These are phyloP conservation scores for Globisporangium barbulae DNA, from an alignment of 352 stramenopile species.

Conservation along the genomic window DNA sequence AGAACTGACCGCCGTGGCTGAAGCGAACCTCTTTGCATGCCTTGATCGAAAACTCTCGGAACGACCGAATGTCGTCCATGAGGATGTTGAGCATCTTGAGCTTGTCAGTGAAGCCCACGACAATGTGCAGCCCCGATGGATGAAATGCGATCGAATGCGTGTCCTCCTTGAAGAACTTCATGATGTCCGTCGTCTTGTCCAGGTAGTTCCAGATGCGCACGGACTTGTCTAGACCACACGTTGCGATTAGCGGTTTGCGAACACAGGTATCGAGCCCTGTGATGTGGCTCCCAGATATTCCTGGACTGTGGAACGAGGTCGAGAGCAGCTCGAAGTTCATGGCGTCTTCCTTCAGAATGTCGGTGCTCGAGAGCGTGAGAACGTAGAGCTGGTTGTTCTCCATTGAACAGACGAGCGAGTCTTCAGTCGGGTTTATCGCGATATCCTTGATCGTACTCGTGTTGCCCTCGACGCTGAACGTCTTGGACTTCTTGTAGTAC, in stretches of 20 bases:
- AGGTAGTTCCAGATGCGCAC: conserved; percentile 95
- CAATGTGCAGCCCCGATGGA: conserved; percentile 84
- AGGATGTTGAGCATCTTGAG: conserved; percentile 93
- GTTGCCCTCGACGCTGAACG: conserved; percentile 85
- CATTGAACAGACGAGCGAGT: conserved; percentile 86
- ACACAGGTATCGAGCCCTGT: conserved; percentile 92
- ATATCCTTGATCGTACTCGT: conserved; percentile 76
- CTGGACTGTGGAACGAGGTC: conserved; percentile 85
- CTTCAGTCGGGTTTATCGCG: conserved; percentile 86
- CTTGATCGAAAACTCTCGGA: conserved; percentile 91
- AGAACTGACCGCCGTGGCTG: conserved; percentile 88
- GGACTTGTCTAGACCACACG: conserved; percentile 88
- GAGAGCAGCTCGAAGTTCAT: conserved; percentile 92
- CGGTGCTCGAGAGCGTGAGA: conserved; percentile 87
- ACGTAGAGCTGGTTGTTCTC: conserved; percentile 90
- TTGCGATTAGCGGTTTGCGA: conserved; percentile 90
- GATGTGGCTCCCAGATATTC: conserved; percentile 66
- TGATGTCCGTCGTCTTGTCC: conserved; percentile 89
- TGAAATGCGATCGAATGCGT: conserved; percentile 88
- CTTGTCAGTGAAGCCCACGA: conserved; percentile 93
- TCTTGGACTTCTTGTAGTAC: conserved; percentile 91
- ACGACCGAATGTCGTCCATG: conserved; percentile 92
- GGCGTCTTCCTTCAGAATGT: conserved; percentile 92
- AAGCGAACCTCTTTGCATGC: conserved; percentile 90
- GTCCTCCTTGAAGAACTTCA: conserved; percentile 91